Conservation (phyloP, 192 early-diverging fungal species). For the Linnemannia schmuckeri region DNA sequence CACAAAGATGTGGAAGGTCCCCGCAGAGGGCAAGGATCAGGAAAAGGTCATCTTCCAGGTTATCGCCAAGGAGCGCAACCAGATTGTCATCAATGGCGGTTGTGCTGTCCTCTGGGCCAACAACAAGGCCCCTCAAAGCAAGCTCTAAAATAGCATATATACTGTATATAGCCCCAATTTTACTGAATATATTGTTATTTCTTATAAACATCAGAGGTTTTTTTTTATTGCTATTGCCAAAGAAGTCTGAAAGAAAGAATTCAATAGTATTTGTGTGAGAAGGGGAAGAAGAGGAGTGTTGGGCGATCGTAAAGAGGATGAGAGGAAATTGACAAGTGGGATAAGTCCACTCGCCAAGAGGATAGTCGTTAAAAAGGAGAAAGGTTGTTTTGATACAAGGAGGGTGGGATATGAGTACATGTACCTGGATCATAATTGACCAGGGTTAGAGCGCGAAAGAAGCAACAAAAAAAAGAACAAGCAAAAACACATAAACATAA, state of each 20-base stretch:
- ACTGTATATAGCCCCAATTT: slow-evolving; percentile 12
- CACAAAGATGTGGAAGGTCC: slow-evolving; percentile 80
- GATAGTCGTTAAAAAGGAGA: background rate
- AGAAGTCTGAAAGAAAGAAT: background rate
- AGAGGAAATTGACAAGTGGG: background rate
- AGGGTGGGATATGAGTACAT: slow-evolving; percentile 17
- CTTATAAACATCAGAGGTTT: background rate
- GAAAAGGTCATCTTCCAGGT: slow-evolving; percentile 70
- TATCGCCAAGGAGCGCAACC: slow-evolving; percentile 68
- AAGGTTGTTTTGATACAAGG: slow-evolving; percentile 20
- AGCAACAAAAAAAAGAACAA: slow-evolving; percentile 11
- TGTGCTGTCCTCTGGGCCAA: slow-evolving; percentile 60
- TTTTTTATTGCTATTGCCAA: background rate
- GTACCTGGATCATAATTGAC: slow-evolving; percentile 44
- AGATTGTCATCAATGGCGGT: slow-evolving; percentile 73
- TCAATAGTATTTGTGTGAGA: background rate
- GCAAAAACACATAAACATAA: slow-evolving; percentile 15
- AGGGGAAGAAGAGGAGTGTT: background rate
- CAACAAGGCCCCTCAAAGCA: slow-evolving; percentile 34
- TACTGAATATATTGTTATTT: background rate
- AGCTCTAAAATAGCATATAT: slow-evolving; percentile 22
- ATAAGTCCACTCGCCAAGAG: background rate
- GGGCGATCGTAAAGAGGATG: background rate
- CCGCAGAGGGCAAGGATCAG: slow-evolving; percentile 52
- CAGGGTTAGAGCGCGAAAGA: slow-evolving; percentile 27